These are phyloP conservation scores for Strombidium stylifer DNA, from an alignment of 73 alveolate species.

Conservation along the genomic window DNA sequence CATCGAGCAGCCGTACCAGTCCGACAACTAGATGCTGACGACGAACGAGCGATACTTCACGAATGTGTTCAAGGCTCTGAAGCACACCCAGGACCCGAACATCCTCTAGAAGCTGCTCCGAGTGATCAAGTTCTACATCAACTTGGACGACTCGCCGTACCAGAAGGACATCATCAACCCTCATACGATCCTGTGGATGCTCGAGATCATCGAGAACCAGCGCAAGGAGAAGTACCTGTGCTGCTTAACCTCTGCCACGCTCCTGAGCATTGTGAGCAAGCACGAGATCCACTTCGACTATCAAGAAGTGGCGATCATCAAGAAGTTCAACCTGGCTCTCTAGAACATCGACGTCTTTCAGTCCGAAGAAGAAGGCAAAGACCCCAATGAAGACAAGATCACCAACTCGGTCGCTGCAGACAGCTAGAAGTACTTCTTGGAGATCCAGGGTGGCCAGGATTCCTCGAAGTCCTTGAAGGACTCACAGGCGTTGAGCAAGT, in stretches of 20 bases:
- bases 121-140: constrained; percentile 29
- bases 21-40: neutral
- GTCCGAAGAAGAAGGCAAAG: no score
- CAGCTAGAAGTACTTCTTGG: no score
- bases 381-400: no score
- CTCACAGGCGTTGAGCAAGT: no score
- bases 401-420: no score
- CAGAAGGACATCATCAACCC: constrained; percentile 52
- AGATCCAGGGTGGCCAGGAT: no score
- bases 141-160: neutral
- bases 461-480: no score
- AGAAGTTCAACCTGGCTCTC: constrained; percentile 28
- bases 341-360: constrained; percentile 26
- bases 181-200: constrained; percentile 59
- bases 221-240: constrained; percentile 26
- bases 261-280: constrained; percentile 34
- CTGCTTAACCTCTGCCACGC: constrained; percentile 37
- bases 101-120: constrained; percentile 26
- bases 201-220: constrained; percentile 13
- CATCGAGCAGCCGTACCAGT: neutral
- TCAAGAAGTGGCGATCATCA: constrained; percentile 54
- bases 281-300: constrained; percentile 55
- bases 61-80: constrained; percentile 41
- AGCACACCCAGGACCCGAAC: constrained; percentile 12
- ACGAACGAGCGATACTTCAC: constrained; percentile 42